Percentiles rank a stretch among this genome's conserved stretches.
Conservation (phyloP, 2,329 filamentous ascomycete genomes). For the Cercospora janseana region DNA sequence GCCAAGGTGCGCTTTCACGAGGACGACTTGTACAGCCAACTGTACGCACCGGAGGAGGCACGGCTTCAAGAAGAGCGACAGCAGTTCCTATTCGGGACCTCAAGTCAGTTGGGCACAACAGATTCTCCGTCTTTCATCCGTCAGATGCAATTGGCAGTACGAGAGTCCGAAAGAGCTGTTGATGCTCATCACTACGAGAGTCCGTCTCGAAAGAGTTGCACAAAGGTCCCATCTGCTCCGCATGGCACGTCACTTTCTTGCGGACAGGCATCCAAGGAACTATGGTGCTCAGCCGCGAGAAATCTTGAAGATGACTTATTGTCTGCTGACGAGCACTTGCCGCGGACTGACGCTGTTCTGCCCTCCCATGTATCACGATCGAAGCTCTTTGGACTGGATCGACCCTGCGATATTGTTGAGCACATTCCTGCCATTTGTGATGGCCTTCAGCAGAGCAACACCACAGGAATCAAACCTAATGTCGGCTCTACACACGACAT, state of each 20-base stretch:
- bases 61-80: slow-evolving; percentile 65
- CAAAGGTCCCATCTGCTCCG: slow-evolving; percentile 30
- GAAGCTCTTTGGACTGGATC: too few relatives aligned
- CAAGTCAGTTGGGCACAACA: slow-evolving; percentile 74
- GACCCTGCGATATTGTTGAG: too few relatives aligned
- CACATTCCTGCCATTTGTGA: too few relatives aligned
- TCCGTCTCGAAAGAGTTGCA: slow-evolving; percentile 25
- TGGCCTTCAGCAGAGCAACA: too few relatives aligned
- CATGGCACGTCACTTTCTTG: slow-evolving; percentile 34
- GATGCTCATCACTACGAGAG: slow-evolving; percentile 25
- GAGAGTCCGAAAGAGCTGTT: slow-evolving; percentile 51
- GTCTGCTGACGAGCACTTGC: not conserved
- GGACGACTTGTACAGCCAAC: slow-evolving; percentile 23
- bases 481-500: too few relatives aligned
- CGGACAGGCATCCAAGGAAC: slow-evolving; percentile 40
- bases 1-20: slow-evolving; percentile 30
- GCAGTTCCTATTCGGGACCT: slow-evolving; percentile 81
- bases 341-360: not conserved
- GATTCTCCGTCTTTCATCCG: slow-evolving; percentile 66
- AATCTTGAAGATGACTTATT: slow-evolving; percentile 55
- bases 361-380: too few relatives aligned
- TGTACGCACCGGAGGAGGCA: slow-evolving; percentile 69
- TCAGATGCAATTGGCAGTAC: slow-evolving; percentile 62
- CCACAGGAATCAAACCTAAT: too few relatives aligned
- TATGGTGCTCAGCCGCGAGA: slow-evolving; percentile 72